These are phyloP conservation scores for Vitis hybrid DNA, from an alignment of 177 flowering plant species.

Conservation along the genomic window DNA sequence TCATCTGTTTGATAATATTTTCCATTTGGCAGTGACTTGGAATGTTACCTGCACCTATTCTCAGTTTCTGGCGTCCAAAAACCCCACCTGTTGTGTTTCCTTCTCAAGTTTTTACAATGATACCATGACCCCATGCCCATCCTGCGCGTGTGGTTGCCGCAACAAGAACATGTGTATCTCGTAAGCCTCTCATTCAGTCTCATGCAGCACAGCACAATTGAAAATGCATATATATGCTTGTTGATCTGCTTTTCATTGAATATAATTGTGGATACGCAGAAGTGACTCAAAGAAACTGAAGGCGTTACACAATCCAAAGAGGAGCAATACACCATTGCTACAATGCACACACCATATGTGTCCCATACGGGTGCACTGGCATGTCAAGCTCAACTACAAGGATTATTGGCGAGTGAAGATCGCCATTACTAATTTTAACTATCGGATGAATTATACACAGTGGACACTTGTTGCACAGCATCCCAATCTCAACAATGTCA, in stretches of 20 bases:
- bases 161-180: slow-evolving; percentile 45
- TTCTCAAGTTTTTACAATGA: slow-evolving; percentile 74
- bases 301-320: neutral
- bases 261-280: neutral
- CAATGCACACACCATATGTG: neutral
- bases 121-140: slow-evolving; percentile 63
- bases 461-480: slow-evolving; percentile 31
- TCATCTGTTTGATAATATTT: too few species aligned
- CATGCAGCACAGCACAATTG: neutral
- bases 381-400: slow-evolving; percentile 25
- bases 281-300: neutral
- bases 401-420: slow-evolving; percentile 28
- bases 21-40: slow-evolving; percentile 71
- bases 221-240: neutral
- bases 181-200: slow-evolving; percentile 31
- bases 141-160: slow-evolving; percentile 73
- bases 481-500: slow-evolving; percentile 27
- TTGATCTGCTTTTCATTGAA: neutral
- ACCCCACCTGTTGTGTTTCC: slow-evolving; percentile 71
- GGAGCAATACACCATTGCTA: neutral
- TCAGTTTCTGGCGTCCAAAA: slow-evolving; percentile 59
- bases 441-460: slow-evolving; percentile 22
- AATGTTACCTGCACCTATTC: slow-evolving; percentile 80
- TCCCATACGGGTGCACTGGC: slow-evolving; percentile 28
- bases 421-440: slow-evolving; percentile 21